Evolutionary conservation across 441 rosid genomes (phyloP).

Genomic region (Populus tomentosa): DNA sequence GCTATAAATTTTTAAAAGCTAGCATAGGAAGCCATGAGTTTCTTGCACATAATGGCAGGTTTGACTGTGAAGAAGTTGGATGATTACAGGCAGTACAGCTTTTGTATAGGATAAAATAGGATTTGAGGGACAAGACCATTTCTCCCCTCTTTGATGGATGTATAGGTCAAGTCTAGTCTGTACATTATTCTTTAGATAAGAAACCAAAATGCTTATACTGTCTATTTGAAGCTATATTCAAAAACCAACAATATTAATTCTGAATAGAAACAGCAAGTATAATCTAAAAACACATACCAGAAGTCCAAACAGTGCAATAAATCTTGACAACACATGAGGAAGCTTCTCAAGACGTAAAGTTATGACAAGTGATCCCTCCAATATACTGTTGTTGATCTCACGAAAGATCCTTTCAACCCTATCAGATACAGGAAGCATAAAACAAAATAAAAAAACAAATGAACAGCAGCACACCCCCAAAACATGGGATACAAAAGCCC

Average conservation of each 20-base stretch:
- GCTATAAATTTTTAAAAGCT: not conserved
- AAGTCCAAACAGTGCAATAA: conserved; percentile 93
- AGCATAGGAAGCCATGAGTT: not conserved
- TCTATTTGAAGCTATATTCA: not conserved
- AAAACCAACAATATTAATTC: not conserved
- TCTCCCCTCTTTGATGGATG: not conserved
- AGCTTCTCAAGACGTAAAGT: conserved; percentile 80
- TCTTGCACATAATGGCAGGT: not conserved
- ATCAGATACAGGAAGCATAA: conserved; percentile 18
- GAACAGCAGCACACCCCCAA: conserved; percentile 5
- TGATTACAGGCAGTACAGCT: not conserved
- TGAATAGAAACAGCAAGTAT: not conserved
- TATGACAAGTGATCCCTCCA: conserved; percentile 62
- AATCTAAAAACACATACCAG: conserved; percentile 51
- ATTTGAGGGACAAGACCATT: not conserved
- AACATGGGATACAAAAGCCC: not conserved
- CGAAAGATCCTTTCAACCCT: conserved; percentile 97
- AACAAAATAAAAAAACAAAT: conserved; percentile 14
- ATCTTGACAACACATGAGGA: conserved; percentile 73
- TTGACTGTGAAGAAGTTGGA: not conserved
- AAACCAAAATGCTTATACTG: not conserved
- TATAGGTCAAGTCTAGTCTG: not conserved
- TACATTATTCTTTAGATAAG: not conserved
- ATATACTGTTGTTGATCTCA: conserved; percentile 75
- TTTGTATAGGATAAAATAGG: not conserved